These are phyloP conservation scores for Coniferiporia weirii DNA, from an alignment of 1,284 basidiomycete species.

Conservation along the genomic window DNA sequence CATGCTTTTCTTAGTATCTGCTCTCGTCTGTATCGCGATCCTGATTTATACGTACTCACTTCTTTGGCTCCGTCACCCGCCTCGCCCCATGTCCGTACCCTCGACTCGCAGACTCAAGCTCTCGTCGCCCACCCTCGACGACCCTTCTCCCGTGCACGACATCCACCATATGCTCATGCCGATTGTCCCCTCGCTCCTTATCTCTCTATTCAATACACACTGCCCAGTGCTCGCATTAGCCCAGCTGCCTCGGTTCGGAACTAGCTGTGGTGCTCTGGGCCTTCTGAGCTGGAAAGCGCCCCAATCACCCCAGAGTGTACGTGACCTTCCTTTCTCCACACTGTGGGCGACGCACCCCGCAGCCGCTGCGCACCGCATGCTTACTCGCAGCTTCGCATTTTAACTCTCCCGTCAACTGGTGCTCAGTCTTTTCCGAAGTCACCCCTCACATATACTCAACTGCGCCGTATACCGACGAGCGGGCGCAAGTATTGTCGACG, in stretches of 20 bases:
- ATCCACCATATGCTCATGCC: background rate
- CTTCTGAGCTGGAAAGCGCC: background rate
- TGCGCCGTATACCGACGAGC: background rate
- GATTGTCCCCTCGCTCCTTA: background rate
- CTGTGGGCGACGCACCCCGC: background rate
- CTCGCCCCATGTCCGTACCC: background rate
- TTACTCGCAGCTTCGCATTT: background rate
- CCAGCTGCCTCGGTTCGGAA: background rate
- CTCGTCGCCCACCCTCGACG: background rate
- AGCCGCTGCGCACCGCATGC: too few species aligned
- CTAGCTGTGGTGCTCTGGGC: background rate
- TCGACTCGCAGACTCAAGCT: background rate
- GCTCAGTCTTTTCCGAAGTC: background rate
- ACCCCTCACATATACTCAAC: background rate
- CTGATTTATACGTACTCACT: background rate
- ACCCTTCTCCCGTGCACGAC: background rate
- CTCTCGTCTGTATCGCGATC: background rate
- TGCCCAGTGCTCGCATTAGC: background rate
- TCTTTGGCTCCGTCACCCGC: background rate
- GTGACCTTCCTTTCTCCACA: background rate
- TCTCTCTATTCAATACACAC: background rate
- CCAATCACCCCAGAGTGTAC: background rate
- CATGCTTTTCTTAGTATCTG: too few species aligned
- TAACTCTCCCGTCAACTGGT: background rate
- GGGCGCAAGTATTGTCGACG: background rate